Conservation (phyloP, 129 eudicot species). For the Calendula officinalis region DNA sequence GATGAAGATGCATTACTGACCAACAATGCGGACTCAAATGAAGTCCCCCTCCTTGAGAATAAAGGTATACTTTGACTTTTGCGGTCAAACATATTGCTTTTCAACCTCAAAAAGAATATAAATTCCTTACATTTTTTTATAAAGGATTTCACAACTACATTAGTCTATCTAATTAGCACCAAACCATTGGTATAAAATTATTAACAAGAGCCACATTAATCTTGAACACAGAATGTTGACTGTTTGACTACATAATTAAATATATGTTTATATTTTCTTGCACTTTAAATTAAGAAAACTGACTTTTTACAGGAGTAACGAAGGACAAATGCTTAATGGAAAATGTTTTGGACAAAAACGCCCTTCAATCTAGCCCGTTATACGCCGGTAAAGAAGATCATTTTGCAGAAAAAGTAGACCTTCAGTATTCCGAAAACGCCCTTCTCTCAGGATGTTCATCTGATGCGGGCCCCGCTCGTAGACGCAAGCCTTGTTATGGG, state of each 20-base stretch:
- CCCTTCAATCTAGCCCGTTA: constrained; percentile 12
- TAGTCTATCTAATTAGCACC: constrained; percentile 10
- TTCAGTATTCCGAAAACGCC: constrained; percentile 9
- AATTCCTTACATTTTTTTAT: neutral
- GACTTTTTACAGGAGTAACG: neutral
- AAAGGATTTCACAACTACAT: constrained; percentile 5
- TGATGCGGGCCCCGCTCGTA: neutral
- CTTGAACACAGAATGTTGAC: neutral
- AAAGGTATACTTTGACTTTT: constrained; percentile 12
- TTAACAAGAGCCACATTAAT: neutral
- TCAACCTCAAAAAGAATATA: constrained; percentile 1
- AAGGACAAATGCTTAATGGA: constrained; percentile 3
- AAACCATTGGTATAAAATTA: neutral
- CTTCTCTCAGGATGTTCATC: neutral
- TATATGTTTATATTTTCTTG: neutral
- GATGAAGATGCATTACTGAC: constrained; percentile 10
- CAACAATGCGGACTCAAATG: constrained; percentile 14
- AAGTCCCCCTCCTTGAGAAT: constrained; percentile 1
- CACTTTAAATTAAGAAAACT: neutral
- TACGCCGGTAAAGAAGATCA: neutral
- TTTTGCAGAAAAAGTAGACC: constrained; percentile 2
- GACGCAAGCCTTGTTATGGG: constrained; percentile 19
- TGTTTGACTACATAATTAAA: constrained; percentile 1
- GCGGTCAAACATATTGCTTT: constrained; percentile 3
- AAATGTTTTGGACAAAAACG: neutral